A percentile compares a stretch with the other conserved stretches of the same genome.
phyloP scores from a whole-genome alignment of 352 stramenopile species.

The Globisporangium irregulare region DNA sequence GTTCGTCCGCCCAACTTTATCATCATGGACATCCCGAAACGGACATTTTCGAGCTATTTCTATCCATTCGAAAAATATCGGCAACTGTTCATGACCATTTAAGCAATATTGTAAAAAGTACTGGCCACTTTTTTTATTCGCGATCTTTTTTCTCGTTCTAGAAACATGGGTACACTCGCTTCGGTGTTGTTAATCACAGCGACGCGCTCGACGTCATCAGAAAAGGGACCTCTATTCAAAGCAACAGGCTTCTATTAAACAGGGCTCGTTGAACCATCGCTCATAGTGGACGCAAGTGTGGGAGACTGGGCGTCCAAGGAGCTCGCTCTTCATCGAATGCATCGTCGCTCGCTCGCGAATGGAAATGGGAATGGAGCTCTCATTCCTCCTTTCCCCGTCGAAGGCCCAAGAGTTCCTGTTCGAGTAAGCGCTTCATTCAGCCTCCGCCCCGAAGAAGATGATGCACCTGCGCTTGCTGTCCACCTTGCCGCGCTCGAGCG shows the following conservation, averaged over 20 bases:
- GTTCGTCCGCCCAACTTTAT: too few species aligned
- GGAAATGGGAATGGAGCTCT: not conserved
- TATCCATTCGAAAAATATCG: too few species aligned
- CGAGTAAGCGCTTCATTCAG: not conserved
- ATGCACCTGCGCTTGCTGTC: not conserved
- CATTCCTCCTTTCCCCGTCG: not conserved
- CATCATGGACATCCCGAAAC: too few species aligned
- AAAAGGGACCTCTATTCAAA: not conserved
- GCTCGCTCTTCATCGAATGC: not conserved
- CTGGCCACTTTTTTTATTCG: too few species aligned
- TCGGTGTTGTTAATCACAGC: not conserved
- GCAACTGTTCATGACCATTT: too few species aligned
- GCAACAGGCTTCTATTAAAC: not conserved
- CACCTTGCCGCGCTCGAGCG: not conserved
- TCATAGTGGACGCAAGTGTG: not conserved
- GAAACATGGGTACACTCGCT: not conserved
- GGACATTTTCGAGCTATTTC: too few species aligned
- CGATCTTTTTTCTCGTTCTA: not conserved
- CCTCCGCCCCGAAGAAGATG: not conserved
- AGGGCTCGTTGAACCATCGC: not conserved
- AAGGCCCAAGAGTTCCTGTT: not conserved
- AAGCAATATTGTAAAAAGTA: too few species aligned
- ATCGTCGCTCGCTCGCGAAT: not conserved
- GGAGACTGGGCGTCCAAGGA: not conserved
- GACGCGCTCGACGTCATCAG: not conserved